A percentile compares a stretch with the other conserved stretches of the same genome.
phyloP scores from a whole-genome alignment of 495 filamentous ascomycete genomes.

The Penicillium flavigenum region DNA sequence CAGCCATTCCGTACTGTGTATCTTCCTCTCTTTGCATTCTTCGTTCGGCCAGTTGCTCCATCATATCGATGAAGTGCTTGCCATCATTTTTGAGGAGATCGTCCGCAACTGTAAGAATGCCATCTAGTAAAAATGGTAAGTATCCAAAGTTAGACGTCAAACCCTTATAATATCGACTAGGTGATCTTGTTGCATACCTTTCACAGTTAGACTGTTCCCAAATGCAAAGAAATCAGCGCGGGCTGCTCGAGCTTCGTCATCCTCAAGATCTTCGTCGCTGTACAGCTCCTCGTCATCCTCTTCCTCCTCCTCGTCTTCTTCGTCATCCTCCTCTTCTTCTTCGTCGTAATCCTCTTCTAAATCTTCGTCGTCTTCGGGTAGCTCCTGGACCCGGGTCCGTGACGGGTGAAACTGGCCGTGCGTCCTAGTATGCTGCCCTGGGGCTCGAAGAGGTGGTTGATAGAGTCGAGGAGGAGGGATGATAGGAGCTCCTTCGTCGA shows the following conservation, averaged over 20 bases:
- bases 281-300: conserved; percentile 54
- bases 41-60: conserved; percentile 97
- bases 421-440: conserved; percentile 44
- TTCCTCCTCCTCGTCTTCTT: conserved; percentile 52
- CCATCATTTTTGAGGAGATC: conserved; percentile 98
- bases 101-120: conserved; percentile 97
- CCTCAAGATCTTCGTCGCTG: conserved; percentile 55
- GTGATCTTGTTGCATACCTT: conserved; percentile 62
- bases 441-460: conserved; percentile 43
- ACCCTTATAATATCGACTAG: not conserved
- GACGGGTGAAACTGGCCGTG: conserved; percentile 52
- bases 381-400: conserved; percentile 57
- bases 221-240: conserved; percentile 90
- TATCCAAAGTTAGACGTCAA: conserved; percentile 24
- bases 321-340: conserved; percentile 53
- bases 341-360: conserved; percentile 55
- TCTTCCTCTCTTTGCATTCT: conserved; percentile 96
- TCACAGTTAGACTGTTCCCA: conserved; percentile 92
- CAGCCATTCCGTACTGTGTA: conserved; percentile 64
- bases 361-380: conserved; percentile 68
- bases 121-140: conserved; percentile 57
- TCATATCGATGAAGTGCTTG: conserved; percentile 99
- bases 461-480: conserved; percentile 62
- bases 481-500: conserved; percentile 59
- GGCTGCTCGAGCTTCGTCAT: conserved; percentile 51